phyloP scores from a whole-genome alignment of 345 rosid genomes.

The Theobroma cacao region DNA sequence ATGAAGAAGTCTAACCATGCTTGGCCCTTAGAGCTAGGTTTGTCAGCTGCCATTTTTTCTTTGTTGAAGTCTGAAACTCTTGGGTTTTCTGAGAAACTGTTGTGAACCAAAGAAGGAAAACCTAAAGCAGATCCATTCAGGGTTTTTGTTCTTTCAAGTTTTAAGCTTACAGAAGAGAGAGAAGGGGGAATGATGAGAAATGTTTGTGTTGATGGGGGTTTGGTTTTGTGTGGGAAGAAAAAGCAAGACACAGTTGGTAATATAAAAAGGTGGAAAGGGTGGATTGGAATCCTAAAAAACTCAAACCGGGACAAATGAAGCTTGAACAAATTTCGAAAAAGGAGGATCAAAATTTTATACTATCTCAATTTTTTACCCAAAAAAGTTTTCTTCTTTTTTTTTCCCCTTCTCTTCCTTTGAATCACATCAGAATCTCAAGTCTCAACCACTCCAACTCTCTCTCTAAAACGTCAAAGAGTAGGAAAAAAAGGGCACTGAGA shows the following conservation, averaged over 20 bases:
- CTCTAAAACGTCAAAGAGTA: neutral
- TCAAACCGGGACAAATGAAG: neutral
- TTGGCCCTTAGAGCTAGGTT: conserved; percentile 71
- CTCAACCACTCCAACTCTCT: conserved; percentile 1
- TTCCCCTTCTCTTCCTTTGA: neutral
- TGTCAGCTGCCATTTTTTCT: conserved; percentile 61
- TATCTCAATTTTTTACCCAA: no score
- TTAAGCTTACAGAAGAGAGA: neutral
- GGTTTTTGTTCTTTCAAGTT: neutral
- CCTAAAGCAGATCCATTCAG: conserved; percentile 27
- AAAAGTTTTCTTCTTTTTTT: no score
- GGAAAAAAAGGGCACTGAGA: neutral
- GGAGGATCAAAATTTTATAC: neutral
- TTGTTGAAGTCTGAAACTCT: neutral
- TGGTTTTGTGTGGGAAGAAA: neutral
- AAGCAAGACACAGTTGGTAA: neutral
- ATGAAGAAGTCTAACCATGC: conserved; percentile 59
- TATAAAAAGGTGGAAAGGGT: neutral
- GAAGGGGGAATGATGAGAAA: neutral
- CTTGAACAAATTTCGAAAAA: neutral
- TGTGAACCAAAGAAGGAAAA: neutral
- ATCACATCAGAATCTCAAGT: neutral
- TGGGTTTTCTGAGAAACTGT: neutral
- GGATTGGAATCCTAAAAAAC: neutral
- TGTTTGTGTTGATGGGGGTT: neutral